phyloP scores from a whole-genome alignment of 1,284 basidiomycete species.

The Ceratobasidium sp. region DNA sequence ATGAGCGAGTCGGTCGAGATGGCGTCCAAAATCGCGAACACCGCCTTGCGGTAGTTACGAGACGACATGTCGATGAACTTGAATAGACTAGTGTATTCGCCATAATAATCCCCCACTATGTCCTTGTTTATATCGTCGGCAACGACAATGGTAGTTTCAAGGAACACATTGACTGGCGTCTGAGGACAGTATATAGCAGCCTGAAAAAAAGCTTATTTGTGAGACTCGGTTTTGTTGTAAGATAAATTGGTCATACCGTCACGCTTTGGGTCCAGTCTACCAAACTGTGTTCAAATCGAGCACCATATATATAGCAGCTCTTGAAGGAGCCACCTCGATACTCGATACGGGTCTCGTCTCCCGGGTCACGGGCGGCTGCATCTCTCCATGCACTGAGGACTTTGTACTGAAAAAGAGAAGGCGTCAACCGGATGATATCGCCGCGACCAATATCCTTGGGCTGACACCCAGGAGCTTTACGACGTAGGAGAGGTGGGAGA shows the following conservation, averaged over 20 bases:
- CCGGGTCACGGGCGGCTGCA: not conserved
- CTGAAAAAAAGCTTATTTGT: not conserved
- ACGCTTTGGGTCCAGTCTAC: slow-evolving; percentile 17
- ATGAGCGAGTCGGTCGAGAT: slow-evolving; percentile 35
- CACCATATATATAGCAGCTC: slow-evolving; percentile 11
- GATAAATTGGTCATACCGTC: not conserved
- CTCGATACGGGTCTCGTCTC: slow-evolving; percentile 14
- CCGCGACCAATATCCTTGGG: slow-evolving; percentile 36
- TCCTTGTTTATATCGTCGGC: slow-evolving; percentile 23
- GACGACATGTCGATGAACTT: not conserved
- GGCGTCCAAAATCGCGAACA: slow-evolving; percentile 33
- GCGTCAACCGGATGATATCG: slow-evolving; percentile 13
- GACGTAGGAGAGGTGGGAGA: slow-evolving; percentile 22
- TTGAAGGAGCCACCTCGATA: slow-evolving; percentile 22
- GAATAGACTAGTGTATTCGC: not conserved
- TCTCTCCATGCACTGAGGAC: slow-evolving; percentile 35
- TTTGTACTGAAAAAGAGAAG: slow-evolving; percentile 36
- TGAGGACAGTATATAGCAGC: slow-evolving; percentile 12
- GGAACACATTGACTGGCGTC: slow-evolving; percentile 5
- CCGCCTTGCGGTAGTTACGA: slow-evolving; percentile 31
- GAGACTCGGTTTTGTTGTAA: not conserved
- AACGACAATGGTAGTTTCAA: slow-evolving; percentile 20
- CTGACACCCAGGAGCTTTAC: slow-evolving; percentile 15
- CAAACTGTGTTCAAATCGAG: slow-evolving; percentile 17
- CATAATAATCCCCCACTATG: slow-evolving; percentile 27